Percentiles rank a stretch among this genome's conserved stretches.
phyloP scores from a whole-genome alignment of 2,329 filamentous ascomycete genomes.

The Fusarium sp. region DNA sequence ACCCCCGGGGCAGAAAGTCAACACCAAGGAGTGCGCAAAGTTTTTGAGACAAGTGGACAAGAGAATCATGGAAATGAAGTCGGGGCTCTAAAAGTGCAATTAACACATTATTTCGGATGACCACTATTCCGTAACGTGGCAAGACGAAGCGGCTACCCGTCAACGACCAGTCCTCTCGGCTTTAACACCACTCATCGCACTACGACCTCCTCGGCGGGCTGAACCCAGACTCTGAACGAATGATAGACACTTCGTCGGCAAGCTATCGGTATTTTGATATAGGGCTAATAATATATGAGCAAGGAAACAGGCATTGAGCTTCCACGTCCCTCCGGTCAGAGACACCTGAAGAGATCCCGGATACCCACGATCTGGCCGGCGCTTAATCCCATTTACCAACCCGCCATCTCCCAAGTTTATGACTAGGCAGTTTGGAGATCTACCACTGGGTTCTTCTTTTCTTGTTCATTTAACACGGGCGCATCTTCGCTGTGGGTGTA shows the following conservation, averaged over 20 bases:
- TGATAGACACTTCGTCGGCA: not conserved
- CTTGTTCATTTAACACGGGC: not conserved
- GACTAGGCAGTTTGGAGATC: rapidly evolving
- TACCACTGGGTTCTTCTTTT: not conserved
- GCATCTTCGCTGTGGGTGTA: not conserved
- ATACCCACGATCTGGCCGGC: no score
- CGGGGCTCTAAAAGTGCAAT: not conserved
- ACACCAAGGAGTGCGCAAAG: not conserved
- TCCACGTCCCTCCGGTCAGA: no score
- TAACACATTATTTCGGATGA: not conserved
- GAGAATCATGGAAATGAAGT: not conserved
- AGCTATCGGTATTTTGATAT: not conserved
- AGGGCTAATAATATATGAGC: not conserved
- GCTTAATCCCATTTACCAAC: not conserved
- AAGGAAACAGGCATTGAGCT: not conserved
- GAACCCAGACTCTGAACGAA: not conserved
- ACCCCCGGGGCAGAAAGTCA: no score
- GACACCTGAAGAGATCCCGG: no score
- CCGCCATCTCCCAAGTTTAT: not conserved
- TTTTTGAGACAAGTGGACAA: not conserved
- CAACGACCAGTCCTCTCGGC: rapidly evolving
- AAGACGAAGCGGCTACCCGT: not conserved
- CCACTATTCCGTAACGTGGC: not conserved
- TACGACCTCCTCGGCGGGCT: not conserved
- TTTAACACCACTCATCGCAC: no score